These are phyloP conservation scores for Xerocomellus dryophilus DNA, from an alignment of 768 basidiomycete genomes.

Conservation along the genomic window DNA sequence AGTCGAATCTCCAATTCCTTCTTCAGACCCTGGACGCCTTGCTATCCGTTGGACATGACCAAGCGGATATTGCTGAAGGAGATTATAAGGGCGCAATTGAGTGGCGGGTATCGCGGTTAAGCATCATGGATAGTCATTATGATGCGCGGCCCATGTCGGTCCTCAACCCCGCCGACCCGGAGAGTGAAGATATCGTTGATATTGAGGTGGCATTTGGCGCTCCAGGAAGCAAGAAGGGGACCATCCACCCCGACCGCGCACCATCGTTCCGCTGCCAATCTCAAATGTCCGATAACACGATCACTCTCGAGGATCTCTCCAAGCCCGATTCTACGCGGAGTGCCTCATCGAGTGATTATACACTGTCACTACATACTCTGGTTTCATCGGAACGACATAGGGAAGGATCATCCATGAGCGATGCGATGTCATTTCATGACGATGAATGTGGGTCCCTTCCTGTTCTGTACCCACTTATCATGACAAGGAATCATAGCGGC, in stretches of 20 bases:
- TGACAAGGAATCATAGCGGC: slow-evolving; percentile 20
- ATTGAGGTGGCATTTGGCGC: slow-evolving; percentile 51
- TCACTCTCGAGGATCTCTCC: slow-evolving; percentile 30
- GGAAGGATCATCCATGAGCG: slow-evolving; percentile 20
- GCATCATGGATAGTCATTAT: slow-evolving; percentile 52
- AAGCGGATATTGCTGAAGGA: slow-evolving; percentile 63
- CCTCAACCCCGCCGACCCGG: slow-evolving; percentile 39
- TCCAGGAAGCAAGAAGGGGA: slow-evolving; percentile 34
- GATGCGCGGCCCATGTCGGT: slow-evolving; percentile 42
- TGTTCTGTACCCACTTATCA: not conserved
- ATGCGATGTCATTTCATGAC: slow-evolving; percentile 21
- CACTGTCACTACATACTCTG: slow-evolving; percentile 26
- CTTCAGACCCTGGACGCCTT: slow-evolving; percentile 62
- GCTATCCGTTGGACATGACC: slow-evolving; percentile 63
- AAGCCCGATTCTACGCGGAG: slow-evolving; percentile 18
- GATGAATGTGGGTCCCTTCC: slow-evolving; percentile 22
- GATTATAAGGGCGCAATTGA: slow-evolving; percentile 76
- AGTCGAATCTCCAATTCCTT: slow-evolving; percentile 53
- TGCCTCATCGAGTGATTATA: slow-evolving; percentile 23
- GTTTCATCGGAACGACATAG: slow-evolving; percentile 20
- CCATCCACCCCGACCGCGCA: slow-evolving; percentile 18
- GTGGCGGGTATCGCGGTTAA: slow-evolving; percentile 71
- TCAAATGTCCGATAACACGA: slow-evolving; percentile 35
- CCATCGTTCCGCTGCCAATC: slow-evolving; percentile 34
- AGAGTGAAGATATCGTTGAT: slow-evolving; percentile 54